phyloP scores from a whole-genome alignment of 345 rosid genomes.

The Stellera chamaejasme region DNA sequence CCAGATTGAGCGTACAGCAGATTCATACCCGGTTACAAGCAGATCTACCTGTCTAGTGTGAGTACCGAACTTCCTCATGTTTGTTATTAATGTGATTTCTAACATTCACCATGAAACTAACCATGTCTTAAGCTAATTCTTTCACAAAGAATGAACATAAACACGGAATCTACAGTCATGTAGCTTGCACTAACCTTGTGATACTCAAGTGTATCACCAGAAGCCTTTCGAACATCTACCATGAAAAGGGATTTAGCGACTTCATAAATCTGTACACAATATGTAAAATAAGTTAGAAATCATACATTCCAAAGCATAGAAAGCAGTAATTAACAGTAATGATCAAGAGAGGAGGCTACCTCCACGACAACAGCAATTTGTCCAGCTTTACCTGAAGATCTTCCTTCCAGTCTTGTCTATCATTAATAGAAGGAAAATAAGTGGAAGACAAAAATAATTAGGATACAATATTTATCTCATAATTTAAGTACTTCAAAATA shows the following conservation, averaged over 20 bases:
- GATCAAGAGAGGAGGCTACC: conserved; percentile 27
- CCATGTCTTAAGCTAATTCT: too few species aligned
- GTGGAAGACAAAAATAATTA: not conserved
- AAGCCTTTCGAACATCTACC: conserved; percentile 85
- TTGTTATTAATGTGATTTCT: too few species aligned
- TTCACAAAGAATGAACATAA: too few species aligned
- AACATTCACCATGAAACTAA: too few species aligned
- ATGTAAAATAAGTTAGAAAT: not conserved
- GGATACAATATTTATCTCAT: too few species aligned
- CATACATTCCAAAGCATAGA: not conserved
- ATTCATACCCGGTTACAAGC: too few species aligned
- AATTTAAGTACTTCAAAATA: too few species aligned
- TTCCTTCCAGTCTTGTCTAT: conserved; percentile 73
- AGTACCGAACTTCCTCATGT: too few species aligned
- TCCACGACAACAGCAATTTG: conserved; percentile 74
- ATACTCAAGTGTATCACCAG: conserved; percentile 87
- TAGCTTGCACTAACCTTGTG: conserved; percentile 49
- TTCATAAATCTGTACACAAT: conserved; percentile 51
- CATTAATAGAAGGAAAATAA: conserved; percentile 3
- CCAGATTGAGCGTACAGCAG: too few species aligned
- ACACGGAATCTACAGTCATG: too few species aligned
- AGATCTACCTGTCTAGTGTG: too few species aligned
- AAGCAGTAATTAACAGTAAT: conserved; percentile 7
- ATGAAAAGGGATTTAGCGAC: conserved; percentile 91
- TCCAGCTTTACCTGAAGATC: conserved; percentile 43